Evolutionary conservation across 257 asterid genomes (phyloP).

Genomic region (Nicotiana attenuata): DNA sequence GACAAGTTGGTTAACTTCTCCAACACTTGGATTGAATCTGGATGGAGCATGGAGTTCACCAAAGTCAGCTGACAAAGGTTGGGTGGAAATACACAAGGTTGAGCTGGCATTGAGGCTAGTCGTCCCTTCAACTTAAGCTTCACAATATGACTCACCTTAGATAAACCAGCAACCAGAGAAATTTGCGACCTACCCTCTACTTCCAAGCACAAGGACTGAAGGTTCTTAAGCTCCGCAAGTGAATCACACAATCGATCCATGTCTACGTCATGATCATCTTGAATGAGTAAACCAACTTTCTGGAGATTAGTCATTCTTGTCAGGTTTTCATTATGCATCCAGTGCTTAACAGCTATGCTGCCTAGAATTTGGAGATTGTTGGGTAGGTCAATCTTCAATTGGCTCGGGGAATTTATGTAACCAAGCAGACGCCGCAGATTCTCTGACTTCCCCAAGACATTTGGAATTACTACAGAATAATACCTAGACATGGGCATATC

Average conservation of each 20-base stretch:
- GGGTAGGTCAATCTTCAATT: neutral
- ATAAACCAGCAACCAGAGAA: neutral
- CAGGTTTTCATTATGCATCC: neutral
- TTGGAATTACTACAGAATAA: neutral
- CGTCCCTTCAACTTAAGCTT: constrained; percentile 8
- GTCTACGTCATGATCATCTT: neutral
- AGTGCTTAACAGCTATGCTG: neutral
- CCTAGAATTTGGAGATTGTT: constrained; percentile 18
- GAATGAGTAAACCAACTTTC: neutral
- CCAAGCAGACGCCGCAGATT: constrained; percentile 8
- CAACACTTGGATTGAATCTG: constrained; percentile 16
- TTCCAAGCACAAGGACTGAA: neutral
- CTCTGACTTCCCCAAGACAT: constrained; percentile 13
- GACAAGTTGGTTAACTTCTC: constrained; percentile 7
- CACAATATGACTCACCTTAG: neutral
- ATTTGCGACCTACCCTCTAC: neutral
- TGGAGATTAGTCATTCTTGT: neutral
- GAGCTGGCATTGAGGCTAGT: neutral
- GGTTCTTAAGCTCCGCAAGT: constrained; percentile 7
- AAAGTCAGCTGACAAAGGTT: constrained; percentile 13
- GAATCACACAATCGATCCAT: neutral
- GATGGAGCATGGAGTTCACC: neutral
- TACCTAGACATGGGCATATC: neutral
- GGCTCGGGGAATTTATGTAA: neutral
- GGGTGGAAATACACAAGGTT: constrained; percentile 13